Base-by-base conservation (phyloP, 805 yeast species). In the Candida coquimbonensis region DNA sequence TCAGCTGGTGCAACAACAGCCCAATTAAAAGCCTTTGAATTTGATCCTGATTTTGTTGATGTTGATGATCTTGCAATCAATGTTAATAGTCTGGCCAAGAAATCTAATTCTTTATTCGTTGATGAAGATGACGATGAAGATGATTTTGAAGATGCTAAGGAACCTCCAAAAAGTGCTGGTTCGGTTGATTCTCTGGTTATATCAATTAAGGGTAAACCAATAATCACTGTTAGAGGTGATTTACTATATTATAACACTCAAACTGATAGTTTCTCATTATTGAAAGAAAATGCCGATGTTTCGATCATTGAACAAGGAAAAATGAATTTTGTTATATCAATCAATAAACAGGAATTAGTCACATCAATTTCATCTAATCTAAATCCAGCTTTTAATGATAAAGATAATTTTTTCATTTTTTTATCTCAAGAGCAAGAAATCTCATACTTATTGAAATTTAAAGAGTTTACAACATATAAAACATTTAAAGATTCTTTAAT, bases 371-470 rank as follows among this genome's bases (percentile, higher is more conserved):
- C 68, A 11, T 70, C 76, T 12, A 70, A 72, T 27, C 66, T 87
- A 63, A 80, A 75, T 56, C 87, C 93, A 2, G 70, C 75, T n/a
- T 81, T 86, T 59, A 79, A 81, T 57, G 72, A 69, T 49, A 79
- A 74, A 12, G 65, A 73, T 31, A 52, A 62, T 13, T 72, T 86
- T 1, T 83, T 88, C 53, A 73, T 83, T 13, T 88, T 87, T 72
- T 83, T 85, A 59, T 72, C 76, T 50, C 41, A 49, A 34, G 39
- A 44, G 26, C 53, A 65, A 5, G 71, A 61, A 7, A 62, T 72
- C 25, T 81, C 95, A 1, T 85, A 83, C 74, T 69, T 86, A 52
- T 54, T 86, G 35, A 77, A 72, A 53, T 87, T 88, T 55, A 50
- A 51, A 1, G 59, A 63, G 36, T 57, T 64, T 9, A 64, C 65